Evolutionary conservation across 1,139 yeast genomes (phyloP), one percentile per base, ranked within the genome.

Genomic region (Lodderomyces jiufengensis): DNA sequence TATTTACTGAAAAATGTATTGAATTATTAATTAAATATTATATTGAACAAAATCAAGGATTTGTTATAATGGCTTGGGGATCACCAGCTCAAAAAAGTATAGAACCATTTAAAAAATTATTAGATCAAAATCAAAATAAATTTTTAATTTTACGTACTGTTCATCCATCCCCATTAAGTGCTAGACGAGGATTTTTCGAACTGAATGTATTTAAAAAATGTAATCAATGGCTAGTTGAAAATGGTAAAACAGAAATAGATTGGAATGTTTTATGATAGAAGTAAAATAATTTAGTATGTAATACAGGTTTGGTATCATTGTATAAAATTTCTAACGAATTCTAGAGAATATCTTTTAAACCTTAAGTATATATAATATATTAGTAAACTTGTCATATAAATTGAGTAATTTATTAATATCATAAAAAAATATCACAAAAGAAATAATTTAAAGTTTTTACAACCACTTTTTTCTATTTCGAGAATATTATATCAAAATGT

Each of bases 101-200:
- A 1, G 70, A 67, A 30, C 64, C 63, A 41, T 64, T 63, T 36
- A 43, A 55, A 13, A 48, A 52, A 7, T 54, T 58, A 15, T 66
- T 73, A 22, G 37, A 42, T 12, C 34, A 34, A 8, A 36, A 40
- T 13, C 37, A 39, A 8, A 41, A 48, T 2, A 58, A 66, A 31
- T 69, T 78, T 40, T 51, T 68, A 36, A 77, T 86, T 0, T 61
- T 92, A 31, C 73, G 72, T 43, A 72, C 90, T 1, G 97, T 87
- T 1, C 99, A 94, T 59, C 99, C 99, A 1, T 84, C 95, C 27
- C 98, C 99, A 1, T 63, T 92, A 38, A 84, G 95, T 45, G 98
- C 98, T 0, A 70, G 79, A 21, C 67, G 95, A 37, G 95, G 95
- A 0, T 88, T 84, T 53, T 87, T 87, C 50, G 76, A 78, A 5